A percentile compares a stretch with the other conserved stretches of the same genome.
These are phyloP conservation scores for Beauveria australis DNA, from an alignment of 2,329 filamentous ascomycete genomes.

Conservation along the genomic window DNA sequence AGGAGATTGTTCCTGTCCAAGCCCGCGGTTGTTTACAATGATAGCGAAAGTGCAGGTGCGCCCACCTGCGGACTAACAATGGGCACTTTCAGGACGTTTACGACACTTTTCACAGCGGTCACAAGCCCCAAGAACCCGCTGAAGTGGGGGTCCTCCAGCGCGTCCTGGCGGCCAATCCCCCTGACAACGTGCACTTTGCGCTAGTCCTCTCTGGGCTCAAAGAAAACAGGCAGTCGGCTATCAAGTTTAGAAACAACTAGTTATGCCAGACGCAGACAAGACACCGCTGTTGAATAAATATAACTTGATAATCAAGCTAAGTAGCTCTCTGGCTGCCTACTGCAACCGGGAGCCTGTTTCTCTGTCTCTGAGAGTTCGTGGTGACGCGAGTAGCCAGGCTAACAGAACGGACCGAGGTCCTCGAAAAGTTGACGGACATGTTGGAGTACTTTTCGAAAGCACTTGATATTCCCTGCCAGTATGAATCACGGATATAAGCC, in stretches of 20 bases:
- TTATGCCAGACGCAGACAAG: not conserved
- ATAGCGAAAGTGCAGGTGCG: not conserved
- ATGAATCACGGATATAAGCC: no score
- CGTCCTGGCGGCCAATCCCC: not conserved
- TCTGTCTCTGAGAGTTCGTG: no score
- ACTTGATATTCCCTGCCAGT: no score
- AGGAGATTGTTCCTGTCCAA: not conserved
- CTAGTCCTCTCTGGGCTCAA: not conserved
- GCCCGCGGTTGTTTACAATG: constrained; percentile 6
- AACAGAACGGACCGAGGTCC: no score
- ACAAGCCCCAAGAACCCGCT: not conserved
- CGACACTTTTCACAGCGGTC: not conserved
- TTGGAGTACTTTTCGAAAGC: no score
- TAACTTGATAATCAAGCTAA: not conserved
- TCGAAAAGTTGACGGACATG: no score
- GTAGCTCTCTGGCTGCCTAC: no score
- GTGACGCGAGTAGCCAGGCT: no score
- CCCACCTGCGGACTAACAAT: not conserved
- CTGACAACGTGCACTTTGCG: not conserved
- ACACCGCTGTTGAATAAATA: not conserved
- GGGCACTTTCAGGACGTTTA: not conserved
- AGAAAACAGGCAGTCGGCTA: constrained; percentile 1
- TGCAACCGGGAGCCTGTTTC: no score
- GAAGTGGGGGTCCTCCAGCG: not conserved
- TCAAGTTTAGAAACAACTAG: not conserved